Percentiles rank a stretch among this genome's conserved stretches.
These are phyloP conservation scores for Microstegium vimineum DNA, from an alignment of 176 grass and related monocot genomes.

Conservation along the genomic window DNA sequence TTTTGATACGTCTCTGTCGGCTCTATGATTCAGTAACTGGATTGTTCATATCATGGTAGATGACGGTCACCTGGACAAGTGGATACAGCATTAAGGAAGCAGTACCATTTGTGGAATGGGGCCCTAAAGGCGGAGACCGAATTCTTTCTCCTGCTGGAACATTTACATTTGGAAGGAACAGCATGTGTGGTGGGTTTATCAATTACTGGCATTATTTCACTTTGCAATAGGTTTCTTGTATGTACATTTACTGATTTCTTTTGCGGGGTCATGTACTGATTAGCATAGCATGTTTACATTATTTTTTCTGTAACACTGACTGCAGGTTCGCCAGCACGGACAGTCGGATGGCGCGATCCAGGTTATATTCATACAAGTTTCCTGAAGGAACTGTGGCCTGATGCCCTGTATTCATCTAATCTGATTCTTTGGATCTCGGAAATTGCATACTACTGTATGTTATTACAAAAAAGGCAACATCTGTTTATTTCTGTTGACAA, in stretches of 20 bases:
- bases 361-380: constrained; percentile 72
- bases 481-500: background rate
- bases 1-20: background rate
- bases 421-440: background rate
- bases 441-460: background rate
- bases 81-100: constrained; percentile 67
- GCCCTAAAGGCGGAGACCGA: constrained; percentile 22
- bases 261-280: too few species aligned
- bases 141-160: constrained; percentile 67
- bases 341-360: constrained; percentile 73
- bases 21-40: background rate
- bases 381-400: constrained; percentile 72
- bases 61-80: constrained; percentile 89
- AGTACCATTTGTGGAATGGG: constrained; percentile 82
- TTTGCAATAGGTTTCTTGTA: background rate
- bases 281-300: background rate
- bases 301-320: background rate
- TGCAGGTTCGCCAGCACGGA: constrained; percentile 62
- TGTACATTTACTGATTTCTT: too few species aligned
- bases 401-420: constrained; percentile 30
- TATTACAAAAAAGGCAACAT: background rate
- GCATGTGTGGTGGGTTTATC: constrained; percentile 66
- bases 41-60: constrained; percentile 27
- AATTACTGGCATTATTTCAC: background rate
- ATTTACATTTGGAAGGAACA: constrained; percentile 66